Percentiles rank a stretch among this genome's conserved stretches.
These are phyloP conservation scores for Globisporangium orthogonon DNA, from an alignment of 352 stramenopile species.

Conservation along the genomic window DNA sequence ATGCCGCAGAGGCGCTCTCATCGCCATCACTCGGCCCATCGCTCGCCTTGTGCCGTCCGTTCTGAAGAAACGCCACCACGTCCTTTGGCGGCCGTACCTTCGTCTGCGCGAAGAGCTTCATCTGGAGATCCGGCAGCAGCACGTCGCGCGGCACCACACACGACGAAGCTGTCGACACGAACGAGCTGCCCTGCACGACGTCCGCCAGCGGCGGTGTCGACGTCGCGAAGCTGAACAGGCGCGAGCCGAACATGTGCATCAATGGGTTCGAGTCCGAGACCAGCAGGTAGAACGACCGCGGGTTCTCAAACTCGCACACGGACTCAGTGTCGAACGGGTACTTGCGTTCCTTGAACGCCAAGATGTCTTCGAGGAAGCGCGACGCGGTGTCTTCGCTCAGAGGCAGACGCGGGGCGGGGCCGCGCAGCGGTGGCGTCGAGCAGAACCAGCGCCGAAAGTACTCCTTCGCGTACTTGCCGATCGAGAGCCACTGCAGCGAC, in stretches of 20 bases:
- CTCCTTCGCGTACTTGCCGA: conserved; percentile 72
- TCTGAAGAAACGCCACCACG: conserved; percentile 32
- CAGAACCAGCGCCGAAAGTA: conserved; percentile 75
- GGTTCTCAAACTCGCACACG: conserved; percentile 73
- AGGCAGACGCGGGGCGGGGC: background rate
- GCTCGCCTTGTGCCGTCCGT: conserved; percentile 13
- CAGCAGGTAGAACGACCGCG: conserved; percentile 65
- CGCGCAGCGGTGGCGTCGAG: conserved; percentile 4
- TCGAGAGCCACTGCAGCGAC: conserved; percentile 62
- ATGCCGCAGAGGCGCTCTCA: background rate
- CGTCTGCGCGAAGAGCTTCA: conserved; percentile 36
- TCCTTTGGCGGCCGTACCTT: conserved; percentile 35
- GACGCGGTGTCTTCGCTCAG: conserved; percentile 50
- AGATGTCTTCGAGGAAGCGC: conserved; percentile 66
- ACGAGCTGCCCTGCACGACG: conserved; percentile 37
- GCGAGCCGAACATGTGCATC: conserved; percentile 68
- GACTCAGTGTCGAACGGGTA: conserved; percentile 69
- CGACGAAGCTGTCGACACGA: conserved; percentile 46
- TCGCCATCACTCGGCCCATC: background rate
- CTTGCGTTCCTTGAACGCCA: conserved; percentile 72
- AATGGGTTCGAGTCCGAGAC: conserved; percentile 70
- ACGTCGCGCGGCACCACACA: conserved; percentile 21
- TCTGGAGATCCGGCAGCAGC: conserved; percentile 40
- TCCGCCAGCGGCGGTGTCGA: conserved; percentile 36
- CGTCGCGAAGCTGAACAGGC: conserved; percentile 68